Evolutionary conservation across 1,284 basidiomycete genomes (phyloP).

Genomic region (Microbotryomycetes sp.): DNA sequence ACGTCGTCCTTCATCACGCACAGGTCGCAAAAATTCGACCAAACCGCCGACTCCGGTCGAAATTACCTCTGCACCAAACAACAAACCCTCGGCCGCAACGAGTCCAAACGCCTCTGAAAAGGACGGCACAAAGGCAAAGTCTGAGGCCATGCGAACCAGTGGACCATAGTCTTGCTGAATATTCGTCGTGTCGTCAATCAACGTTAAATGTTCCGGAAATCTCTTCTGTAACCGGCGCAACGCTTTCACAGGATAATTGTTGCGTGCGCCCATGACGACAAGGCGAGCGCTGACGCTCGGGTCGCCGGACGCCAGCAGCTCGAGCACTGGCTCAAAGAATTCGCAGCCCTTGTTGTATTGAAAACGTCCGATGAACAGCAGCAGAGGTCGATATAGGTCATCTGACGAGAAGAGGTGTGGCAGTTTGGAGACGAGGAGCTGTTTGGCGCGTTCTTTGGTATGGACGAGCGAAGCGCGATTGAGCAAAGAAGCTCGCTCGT

Average conservation of each 20-base stretch:
- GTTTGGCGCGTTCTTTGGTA: conserved; percentile 14
- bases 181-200: conserved; percentile 13
- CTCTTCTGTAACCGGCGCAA: not conserved
- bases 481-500: not conserved
- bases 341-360: conserved; percentile 29
- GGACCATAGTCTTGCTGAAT: conserved; percentile 9
- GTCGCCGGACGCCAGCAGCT: not conserved
- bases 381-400: conserved; percentile 5
- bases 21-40: conserved; percentile 12
- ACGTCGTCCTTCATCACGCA: not conserved
- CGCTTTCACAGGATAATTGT: conserved; percentile 19
- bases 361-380: conserved; percentile 26
- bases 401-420: conserved; percentile 6
- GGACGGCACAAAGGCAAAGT: conserved; percentile 18
- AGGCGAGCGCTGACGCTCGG: conserved; percentile 1
- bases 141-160: conserved; percentile 17
- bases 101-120: conserved; percentile 24
- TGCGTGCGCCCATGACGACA: conserved; percentile 20
- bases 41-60: conserved; percentile 20
- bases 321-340: conserved; percentile 17
- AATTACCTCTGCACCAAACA: conserved; percentile 18
- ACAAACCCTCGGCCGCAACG: conserved; percentile 23
- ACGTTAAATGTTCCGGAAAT: conserved; percentile 11
- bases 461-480: not conserved
- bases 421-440: conserved; percentile 1